Conservation (phyloP, 768 basidiomycete genomes). For the Rubroboletus pulcherrimus region DNA sequence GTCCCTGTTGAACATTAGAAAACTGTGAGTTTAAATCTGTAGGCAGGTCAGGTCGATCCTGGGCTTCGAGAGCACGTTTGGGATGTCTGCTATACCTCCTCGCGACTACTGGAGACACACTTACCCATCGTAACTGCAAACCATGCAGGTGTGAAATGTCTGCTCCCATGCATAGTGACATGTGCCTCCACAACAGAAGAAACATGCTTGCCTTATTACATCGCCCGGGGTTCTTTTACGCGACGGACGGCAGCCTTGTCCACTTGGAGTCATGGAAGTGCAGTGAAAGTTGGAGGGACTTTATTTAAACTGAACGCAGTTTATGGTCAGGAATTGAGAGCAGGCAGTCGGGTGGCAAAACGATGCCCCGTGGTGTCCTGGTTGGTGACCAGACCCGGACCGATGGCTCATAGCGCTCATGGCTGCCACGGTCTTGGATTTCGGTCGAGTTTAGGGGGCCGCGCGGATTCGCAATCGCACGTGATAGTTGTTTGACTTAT, state of each 20-base stretch:
- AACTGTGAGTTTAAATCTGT: neutral
- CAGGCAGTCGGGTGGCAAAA: neutral
- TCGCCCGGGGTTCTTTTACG: constrained; percentile 31
- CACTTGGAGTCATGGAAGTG: neutral
- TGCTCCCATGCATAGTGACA: constrained; percentile 9
- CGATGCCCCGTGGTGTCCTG: neutral
- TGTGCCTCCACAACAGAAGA: neutral
- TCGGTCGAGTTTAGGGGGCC: no score
- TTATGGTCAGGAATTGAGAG: neutral
- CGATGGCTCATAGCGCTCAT: no score
- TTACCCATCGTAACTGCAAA: constrained; percentile 53
- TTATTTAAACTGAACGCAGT: neutral
- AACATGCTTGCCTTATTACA: constrained; percentile 32
- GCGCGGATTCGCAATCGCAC: no score
- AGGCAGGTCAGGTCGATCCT: neutral
- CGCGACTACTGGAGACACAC: constrained; percentile 6
- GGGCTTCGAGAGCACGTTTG: neutral
- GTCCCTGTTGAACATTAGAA: constrained; percentile 33
- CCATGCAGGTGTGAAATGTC: constrained; percentile 56
- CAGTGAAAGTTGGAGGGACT: neutral
- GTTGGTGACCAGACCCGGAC: no score
- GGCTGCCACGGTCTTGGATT: no score
- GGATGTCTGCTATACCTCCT: neutral
- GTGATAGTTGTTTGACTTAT: no score
- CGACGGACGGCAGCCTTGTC: neutral